These are phyloP conservation scores for Gnomoniopsis smithogilvyi DNA, from an alignment of 2,329 filamentous ascomycete species.

Conservation along the genomic window DNA sequence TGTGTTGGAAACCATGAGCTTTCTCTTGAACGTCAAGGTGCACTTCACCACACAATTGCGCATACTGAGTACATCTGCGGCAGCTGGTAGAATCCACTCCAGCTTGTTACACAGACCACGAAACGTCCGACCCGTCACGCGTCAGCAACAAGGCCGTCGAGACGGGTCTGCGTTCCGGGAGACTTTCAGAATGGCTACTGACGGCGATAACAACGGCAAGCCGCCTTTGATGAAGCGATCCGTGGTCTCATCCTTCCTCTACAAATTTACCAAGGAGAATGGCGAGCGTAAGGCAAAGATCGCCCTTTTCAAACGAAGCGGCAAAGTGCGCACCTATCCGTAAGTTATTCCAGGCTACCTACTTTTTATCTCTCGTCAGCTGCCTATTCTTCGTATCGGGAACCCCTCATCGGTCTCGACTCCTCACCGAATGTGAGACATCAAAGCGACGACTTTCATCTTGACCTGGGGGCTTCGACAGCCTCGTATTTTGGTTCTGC, in stretches of 20 bases:
- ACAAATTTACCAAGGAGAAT: conserved; percentile 37
- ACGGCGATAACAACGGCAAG: not conserved
- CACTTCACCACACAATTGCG: not conserved
- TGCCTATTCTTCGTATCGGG: not conserved
- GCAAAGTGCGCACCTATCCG: conserved; percentile 58
- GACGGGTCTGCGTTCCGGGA: not conserved
- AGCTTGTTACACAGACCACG: not conserved
- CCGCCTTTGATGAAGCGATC: conserved; percentile 31
- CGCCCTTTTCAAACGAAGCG: conserved; percentile 61
- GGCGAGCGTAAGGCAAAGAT: conserved; percentile 40
- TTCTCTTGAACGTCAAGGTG: not conserved
- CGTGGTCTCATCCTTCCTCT: conserved; percentile 50
- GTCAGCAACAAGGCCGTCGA: not conserved
- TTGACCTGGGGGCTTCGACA: too few species aligned
- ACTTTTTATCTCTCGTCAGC: not conserved
- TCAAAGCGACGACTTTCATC: too few species aligned
- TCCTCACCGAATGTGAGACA: too few species aligned
- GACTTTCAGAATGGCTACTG: conserved; percentile 18
- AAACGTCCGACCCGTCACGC: not conserved
- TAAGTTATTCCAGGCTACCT: conserved; percentile 30
- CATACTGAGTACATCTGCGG: not conserved
- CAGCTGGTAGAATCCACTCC: not conserved
- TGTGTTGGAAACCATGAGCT: not conserved
- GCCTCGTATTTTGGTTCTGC: too few species aligned
- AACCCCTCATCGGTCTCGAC: too few species aligned